Evolutionary conservation across 2,329 filamentous ascomycete genomes (phyloP), one percentile per base, ranked within the genome.

Genomic region (Fusarium lyarnte): DNA sequence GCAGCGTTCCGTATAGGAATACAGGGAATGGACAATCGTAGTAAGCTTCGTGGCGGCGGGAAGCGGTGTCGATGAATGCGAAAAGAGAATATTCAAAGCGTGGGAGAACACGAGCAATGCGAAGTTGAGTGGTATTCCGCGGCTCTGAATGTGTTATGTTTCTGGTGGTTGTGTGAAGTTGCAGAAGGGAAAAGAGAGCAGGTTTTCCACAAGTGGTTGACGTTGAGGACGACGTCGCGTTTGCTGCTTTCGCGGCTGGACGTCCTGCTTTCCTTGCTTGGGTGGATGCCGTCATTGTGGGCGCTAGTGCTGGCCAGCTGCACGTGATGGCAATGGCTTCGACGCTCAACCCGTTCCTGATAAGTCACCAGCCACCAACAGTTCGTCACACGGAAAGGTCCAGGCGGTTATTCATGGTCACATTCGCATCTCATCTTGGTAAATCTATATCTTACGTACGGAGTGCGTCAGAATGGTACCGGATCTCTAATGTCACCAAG

Each of bases 231-330:
- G 63, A 61, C 53, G 61, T 62, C 57, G 71, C 57, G 68, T 60
- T 72, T 65, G 51, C 58, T 61, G 47, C 69, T 66, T 72, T 61
- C 54, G 55, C 63, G 46, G 68, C 55, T 52, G 72, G 65, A 74
- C 62, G 66, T 70, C 63, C 68, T 72, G 71, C 69, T 70, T 74
- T 58, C 65, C 72, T 73, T 75, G 67, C 66, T 73, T 70, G 62
- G 39, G 76, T 75, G 70, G 74, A 70, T 77, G 76, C 77, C 76
- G 77, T 78, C 75, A 66, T 72, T 74, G 73, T 72, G 70, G 63
- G 69, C 76, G 73, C 76, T 76, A 77, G 74, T 72, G 63, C 43
- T 36, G 33, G 35, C 59, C n/a, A 39, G 14, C 45, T 47, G 43
- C 74, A 77, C 75, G 75, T 77, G 75, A 77, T 69, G 29, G 31